Base-by-base conservation (phyloP, 495 filamentous ascomycete species). In the Alectoria sarmentosa region DNA sequence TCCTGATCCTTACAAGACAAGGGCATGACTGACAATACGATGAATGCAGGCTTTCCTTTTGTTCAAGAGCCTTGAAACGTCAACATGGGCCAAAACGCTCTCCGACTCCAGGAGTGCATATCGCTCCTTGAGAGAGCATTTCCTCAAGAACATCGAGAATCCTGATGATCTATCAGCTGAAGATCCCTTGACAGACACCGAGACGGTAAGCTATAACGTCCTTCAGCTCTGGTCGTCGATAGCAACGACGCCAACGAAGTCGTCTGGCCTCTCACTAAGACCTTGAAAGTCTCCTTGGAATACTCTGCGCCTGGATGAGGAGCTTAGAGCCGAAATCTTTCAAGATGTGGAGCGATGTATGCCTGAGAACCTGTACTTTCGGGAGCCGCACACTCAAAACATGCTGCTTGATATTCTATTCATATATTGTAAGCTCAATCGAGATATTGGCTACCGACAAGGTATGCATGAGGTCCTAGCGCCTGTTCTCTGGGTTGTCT, bases 391-490 rank as follows among this genome's bases (percentile, higher is more conserved):
- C 8, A 88, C 92, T 9, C 95, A 98, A 71, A 81, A 79, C 10
- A 90, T 90, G 73, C 85, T 99, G 64, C 80, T 91, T 28, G 90
- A 98, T 72, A 84, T 97, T 46, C 77, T 97, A 46, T 98, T 98
- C 70, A 82, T 98, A 66, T 97, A 91, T 75, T 92, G 92, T 72
- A 97, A 96, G 74, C 85, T 96, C 54, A 93, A 96, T 69, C 89
- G 87, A 17, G 87, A 89, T 68, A 78, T 93, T 52, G 88, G 92
- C 23, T 98, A 98, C 69, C 85, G 95, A 34, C 94, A 98, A 76
- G 94, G 94, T 23, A 98, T 98, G 92, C 94, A 98, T 72, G 94
- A 98, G 74, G 74, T 98, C 30, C 79, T 97, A 26, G 94, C 93
- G 1, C 93, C 95, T 6, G 86, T 98, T 37, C 77, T 98, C 14